Conservation (phyloP, 208 protist species). For the Trypanosoma congolense region DNA sequence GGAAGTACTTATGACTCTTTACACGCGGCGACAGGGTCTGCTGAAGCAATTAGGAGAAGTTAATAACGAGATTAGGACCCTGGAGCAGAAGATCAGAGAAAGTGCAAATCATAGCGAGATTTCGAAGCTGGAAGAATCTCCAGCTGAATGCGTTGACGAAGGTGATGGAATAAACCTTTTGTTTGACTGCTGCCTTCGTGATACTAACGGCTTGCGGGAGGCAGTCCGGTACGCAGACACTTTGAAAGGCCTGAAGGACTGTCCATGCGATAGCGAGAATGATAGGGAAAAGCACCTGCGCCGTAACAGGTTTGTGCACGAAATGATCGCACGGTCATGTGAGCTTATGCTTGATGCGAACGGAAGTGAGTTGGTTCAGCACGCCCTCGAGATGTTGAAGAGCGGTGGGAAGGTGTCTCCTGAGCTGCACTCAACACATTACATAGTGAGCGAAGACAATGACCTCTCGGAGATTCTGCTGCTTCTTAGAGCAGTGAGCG, state of each 20-base stretch:
- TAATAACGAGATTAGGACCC: conserved; percentile 50
- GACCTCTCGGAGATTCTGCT: conserved; percentile 63
- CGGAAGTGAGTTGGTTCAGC: conserved; percentile 76
- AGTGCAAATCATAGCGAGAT: conserved; percentile 20
- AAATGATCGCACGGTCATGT: conserved; percentile 42
- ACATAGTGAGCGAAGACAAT: conserved; percentile 15
- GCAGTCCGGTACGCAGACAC: conserved; percentile 70
- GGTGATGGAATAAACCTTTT: conserved; percentile 42
- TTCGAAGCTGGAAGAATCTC: conserved; percentile 26
- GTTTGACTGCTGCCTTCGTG: conserved; percentile 51
- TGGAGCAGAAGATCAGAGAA: conserved; percentile 60
- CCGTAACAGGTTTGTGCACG: conserved; percentile 68
- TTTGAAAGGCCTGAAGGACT: conserved; percentile 50
- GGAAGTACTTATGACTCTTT: conserved; percentile 58
- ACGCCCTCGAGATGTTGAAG: conserved; percentile 56
- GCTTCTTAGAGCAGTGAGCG: conserved; percentile 83
- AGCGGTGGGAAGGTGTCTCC: conserved; percentile 30
- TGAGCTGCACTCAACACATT: conserved; percentile 18
- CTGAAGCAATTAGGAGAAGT: conserved; percentile 78
- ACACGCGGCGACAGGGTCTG: conserved; percentile 67
- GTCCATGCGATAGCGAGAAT: conserved; percentile 21
- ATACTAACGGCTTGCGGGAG: conserved; percentile 64
- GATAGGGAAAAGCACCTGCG: conserved; percentile 36
- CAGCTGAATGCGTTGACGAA: conserved; percentile 34
- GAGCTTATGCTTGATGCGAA: conserved; percentile 59